These are phyloP conservation scores for Pleurotus sapidus DNA, from an alignment of 768 basidiomycete genomes.

Conservation along the genomic window DNA sequence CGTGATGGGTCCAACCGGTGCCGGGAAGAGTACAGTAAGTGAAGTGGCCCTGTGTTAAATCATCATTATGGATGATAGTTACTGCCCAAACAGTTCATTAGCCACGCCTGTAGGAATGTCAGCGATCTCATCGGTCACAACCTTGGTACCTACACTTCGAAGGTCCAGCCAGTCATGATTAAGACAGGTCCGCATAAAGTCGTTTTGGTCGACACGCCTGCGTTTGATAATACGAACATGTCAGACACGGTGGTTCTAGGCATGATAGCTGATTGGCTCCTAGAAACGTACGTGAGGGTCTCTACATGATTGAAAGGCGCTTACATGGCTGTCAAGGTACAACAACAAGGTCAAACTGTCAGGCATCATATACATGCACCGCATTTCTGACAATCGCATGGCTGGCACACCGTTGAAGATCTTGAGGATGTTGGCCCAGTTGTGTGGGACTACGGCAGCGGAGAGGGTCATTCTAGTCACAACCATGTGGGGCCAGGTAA, in stretches of 20 bases:
- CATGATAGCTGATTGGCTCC: conserved; percentile 15
- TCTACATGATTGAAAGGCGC: too few relatives aligned
- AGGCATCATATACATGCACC: conserved; percentile 28
- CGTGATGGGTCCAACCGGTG: conserved; percentile 9
- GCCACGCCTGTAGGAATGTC: conserved; percentile 1
- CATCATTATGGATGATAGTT: not conserved
- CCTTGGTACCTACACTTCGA: conserved; percentile 6
- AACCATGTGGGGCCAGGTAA: conserved; percentile 44
- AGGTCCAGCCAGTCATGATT: conserved; percentile 2
- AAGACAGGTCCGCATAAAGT: not conserved
- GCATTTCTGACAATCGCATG: conserved; percentile 35
- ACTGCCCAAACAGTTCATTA: conserved; percentile 5
- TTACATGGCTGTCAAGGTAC: conserved; percentile 15
- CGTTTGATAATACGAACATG: conserved; percentile 17
- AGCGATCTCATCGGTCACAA: conserved; percentile 5
- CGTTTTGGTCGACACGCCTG: conserved; percentile 20
- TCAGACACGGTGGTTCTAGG: conserved; percentile 12
- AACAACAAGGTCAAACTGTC: conserved; percentile 20
- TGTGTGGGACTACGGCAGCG: conserved; percentile 42
- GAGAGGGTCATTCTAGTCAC: conserved; percentile 47
- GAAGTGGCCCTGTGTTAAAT: too few relatives aligned
- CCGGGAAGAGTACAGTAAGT: conserved; percentile 8
- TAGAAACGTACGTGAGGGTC: conserved; percentile 10
- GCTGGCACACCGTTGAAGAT: conserved; percentile 41
- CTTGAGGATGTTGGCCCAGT: conserved; percentile 44